Evolutionary conservation across 805 yeast genomes (phyloP).

Genomic region (Candida corydali): DNA sequence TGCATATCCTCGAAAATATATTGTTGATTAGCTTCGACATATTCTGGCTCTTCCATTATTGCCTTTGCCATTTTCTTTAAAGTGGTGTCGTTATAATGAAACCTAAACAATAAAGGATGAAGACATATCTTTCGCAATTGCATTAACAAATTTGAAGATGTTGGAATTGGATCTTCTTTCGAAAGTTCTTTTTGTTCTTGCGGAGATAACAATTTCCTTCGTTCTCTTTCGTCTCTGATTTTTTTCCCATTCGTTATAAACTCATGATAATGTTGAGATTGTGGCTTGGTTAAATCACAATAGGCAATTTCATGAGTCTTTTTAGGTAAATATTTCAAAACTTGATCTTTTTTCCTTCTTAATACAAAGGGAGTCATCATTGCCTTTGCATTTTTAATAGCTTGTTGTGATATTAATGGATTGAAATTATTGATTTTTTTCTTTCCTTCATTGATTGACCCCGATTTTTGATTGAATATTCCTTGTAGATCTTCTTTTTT

Average conservation of each 20-base stretch:
- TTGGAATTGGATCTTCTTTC: conserved; percentile 26
- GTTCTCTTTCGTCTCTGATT: conserved; percentile 39
- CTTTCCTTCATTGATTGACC: conserved; percentile 15
- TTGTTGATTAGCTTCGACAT: conserved; percentile 68
- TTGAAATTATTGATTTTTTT: conserved; percentile 44
- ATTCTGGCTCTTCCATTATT: conserved; percentile 78
- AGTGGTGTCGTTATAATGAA: conserved; percentile 50
- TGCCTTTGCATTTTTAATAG: conserved; percentile 87
- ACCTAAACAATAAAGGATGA: conserved; percentile 85
- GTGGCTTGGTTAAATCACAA: conserved; percentile 60
- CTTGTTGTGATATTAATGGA: conserved; percentile 84
- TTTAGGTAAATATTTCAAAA: conserved; percentile 79
- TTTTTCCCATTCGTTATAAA: conserved; percentile 47
- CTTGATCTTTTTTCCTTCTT: conserved; percentile 89
- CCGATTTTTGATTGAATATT: conserved; percentile 83
- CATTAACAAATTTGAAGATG: conserved; percentile 76
- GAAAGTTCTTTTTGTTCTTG: conserved; percentile 31
- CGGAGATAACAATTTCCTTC: conserved; percentile 35
- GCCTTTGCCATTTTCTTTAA: conserved; percentile 67
- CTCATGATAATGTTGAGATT: conserved; percentile 55
- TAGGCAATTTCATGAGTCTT: conserved; percentile 61
- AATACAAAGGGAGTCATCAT: conserved; percentile 98
- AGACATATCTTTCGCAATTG: conserved; percentile 84
- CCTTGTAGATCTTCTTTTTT: conserved; percentile 78
- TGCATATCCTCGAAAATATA: conserved; percentile 92